phyloP scores from a whole-genome alignment of 2,329 filamentous ascomycete genomes.

The Diaporthe australafricana region DNA sequence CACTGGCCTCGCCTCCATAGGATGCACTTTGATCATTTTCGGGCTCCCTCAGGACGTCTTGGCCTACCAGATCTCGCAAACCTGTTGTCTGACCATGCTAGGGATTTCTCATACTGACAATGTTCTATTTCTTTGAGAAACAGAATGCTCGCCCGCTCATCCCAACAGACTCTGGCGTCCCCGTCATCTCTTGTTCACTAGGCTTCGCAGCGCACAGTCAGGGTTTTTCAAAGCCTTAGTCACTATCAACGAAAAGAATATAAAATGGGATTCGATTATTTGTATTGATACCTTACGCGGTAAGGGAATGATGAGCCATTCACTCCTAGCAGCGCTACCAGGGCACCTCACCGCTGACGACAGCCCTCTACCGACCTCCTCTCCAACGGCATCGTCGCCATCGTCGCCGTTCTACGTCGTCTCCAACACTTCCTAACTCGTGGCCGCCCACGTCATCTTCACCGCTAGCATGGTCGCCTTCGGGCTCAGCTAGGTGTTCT shows the following conservation, averaged over 20 bases:
- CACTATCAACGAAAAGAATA: background rate
- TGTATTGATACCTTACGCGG: slow-evolving; percentile 33
- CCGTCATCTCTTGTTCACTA: background rate
- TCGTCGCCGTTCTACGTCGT: slow-evolving; percentile 59
- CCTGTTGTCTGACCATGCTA: background rate
- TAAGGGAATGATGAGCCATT: slow-evolving; percentile 51
- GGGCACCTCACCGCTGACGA: slow-evolving; percentile 51
- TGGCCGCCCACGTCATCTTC: slow-evolving; percentile 59
- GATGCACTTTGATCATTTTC: slow-evolving; percentile 2
- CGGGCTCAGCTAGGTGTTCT: background rate
- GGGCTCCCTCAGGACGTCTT: slow-evolving; percentile 14
- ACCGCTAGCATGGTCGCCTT: slow-evolving; percentile 52
- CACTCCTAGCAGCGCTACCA: slow-evolving; percentile 53
- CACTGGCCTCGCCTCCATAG: background rate
- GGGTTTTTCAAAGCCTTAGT: background rate
- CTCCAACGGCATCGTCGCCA: slow-evolving; percentile 57
- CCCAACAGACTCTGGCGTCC: background rate
- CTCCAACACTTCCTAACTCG: slow-evolving; percentile 55
- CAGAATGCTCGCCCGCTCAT: background rate
- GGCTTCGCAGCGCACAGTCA: background rate
- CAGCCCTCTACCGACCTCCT: slow-evolving; percentile 57
- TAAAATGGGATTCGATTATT: background rate
- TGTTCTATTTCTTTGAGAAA: background rate
- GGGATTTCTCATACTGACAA: background rate
- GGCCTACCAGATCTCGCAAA: slow-evolving; percentile 5